Evolutionary conservation across 2,329 filamentous ascomycete species (phyloP), one percentile per base, ranked within the genome.

Genomic region (Sporothrix mexicana): DNA sequence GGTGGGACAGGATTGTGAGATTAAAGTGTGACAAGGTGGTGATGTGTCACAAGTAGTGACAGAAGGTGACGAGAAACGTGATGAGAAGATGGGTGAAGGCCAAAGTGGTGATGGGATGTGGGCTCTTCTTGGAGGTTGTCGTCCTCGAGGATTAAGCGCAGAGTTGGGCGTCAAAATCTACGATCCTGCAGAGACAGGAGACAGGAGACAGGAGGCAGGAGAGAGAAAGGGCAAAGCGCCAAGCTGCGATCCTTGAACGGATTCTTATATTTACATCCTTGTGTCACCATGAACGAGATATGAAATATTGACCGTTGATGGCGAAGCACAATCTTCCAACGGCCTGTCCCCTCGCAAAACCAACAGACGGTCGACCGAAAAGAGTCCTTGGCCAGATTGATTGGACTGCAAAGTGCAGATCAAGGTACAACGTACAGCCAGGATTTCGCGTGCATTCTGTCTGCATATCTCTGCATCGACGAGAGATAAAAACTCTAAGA

Each of bases 131-230:
- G 25, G 15, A 17, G 6, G 30, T n/a, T 13, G 15, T n/a, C 13
- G 15, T 25, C 10, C 13, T 13, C 25, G 15, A 61, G 30, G 25
- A n/a, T 36, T 45, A 64, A 64, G 61, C 41, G 61, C n/a, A 45
- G 61, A 64, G 30, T 64, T 64, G 61, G 10, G 61, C 61, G 61
- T 47, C 36, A 64, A 45, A 20, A 12, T 64, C 61, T 13, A 55
- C 53, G 53, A 55, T 55, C 53, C 53, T 55, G 57, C 57, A 15
- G 57, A 20, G 4, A n/a, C 12, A 51, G 15, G 15, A 51, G 23
- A 43, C 5, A 43, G 6, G 43, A n/a, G 13, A 64, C 36, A 64
- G 2, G 45, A 64, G 15, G 36, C 55, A n/a, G n/a, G 20, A 64
- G 36, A 45, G 3, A 23, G n/a, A 45, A 23, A 41, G 30, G 30